Evolutionary conservation across 2,329 filamentous ascomycete genomes (phyloP).

Genomic region (Dactylellina leptospora): DNA sequence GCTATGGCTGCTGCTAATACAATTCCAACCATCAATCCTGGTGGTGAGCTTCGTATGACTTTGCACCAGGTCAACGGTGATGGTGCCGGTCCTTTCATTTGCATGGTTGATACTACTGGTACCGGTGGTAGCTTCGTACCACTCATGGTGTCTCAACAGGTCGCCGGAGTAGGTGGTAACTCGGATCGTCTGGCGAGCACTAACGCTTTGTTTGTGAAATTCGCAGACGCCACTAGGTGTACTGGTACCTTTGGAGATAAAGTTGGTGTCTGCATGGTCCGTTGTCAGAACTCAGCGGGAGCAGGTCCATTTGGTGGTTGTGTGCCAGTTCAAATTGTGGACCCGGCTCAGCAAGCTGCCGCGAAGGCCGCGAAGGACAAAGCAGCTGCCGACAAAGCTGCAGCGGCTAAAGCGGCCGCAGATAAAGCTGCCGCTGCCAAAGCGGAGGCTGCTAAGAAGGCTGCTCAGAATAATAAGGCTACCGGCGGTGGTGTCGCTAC

Average conservation of each 20-base stretch:
- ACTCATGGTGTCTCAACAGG: constrained; percentile 25
- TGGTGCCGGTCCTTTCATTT: constrained; percentile 65
- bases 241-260: constrained; percentile 70
- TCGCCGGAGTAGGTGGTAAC: constrained; percentile 18
- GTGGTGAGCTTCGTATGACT: constrained; percentile 70
- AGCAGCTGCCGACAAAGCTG: not conserved
- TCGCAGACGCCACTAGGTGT: constrained; percentile 60
- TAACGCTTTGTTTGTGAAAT: constrained; percentile 26
- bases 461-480: constrained; percentile 5
- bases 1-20: constrained; percentile 19
- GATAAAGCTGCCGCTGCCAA: constrained; percentile 1
- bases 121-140: constrained; percentile 62
- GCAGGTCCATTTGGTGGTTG: constrained; percentile 72
- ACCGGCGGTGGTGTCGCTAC: not conserved
- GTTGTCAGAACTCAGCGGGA: constrained; percentile 69
- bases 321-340: constrained; percentile 66
- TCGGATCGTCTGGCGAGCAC: not conserved
- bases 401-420: not conserved
- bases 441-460: not conserved
- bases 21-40: constrained; percentile 68
- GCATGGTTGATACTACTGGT: constrained; percentile 71
- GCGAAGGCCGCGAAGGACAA: not conserved
- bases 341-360: not conserved
- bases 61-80: constrained; percentile 62
- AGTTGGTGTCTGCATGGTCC: constrained; percentile 70